A percentile compares a stretch with the other conserved stretches of the same genome.
These are phyloP conservation scores for Gastrolobium bilobum DNA, from an alignment of 306 rosid genomes.

Conservation along the genomic window DNA sequence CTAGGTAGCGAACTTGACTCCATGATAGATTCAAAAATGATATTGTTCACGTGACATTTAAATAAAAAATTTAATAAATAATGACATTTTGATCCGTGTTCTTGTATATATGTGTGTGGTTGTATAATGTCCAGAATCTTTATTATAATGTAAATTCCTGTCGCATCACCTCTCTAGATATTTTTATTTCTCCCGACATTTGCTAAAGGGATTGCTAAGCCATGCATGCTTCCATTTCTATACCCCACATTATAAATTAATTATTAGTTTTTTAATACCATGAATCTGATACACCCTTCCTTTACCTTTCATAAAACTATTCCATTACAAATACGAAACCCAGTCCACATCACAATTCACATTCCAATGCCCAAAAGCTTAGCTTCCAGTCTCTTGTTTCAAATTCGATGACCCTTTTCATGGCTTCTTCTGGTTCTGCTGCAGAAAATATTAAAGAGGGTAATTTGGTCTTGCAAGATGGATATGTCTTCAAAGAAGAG, in stretches of 20 bases:
- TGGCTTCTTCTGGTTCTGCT: background rate
- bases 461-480: slow-evolving; percentile 41
- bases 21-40: no score
- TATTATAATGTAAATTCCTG: background rate
- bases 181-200: background rate
- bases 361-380: slow-evolving; percentile 4
- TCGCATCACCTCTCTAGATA: slow-evolving; percentile 17
- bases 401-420: background rate
- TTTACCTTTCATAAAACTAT: background rate
- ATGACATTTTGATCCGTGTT: no score
- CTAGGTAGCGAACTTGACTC: no score
- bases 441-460: slow-evolving; percentile 52
- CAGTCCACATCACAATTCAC: background rate
- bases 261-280: background rate
- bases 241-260: slow-evolving; percentile 19
- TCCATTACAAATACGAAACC: background rate
- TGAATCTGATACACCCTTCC: background rate
- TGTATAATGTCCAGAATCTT: background rate
- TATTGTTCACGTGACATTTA: no score
- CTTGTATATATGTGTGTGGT: background rate
- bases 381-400: background rate
- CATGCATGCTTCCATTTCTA: slow-evolving; percentile 30
- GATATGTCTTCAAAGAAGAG: slow-evolving; percentile 64
- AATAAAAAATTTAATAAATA: no score
- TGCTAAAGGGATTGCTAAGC: background rate